Evolutionary conservation across 2,329 filamentous ascomycete genomes (phyloP).

Genomic region (Nakataea oryzae): DNA sequence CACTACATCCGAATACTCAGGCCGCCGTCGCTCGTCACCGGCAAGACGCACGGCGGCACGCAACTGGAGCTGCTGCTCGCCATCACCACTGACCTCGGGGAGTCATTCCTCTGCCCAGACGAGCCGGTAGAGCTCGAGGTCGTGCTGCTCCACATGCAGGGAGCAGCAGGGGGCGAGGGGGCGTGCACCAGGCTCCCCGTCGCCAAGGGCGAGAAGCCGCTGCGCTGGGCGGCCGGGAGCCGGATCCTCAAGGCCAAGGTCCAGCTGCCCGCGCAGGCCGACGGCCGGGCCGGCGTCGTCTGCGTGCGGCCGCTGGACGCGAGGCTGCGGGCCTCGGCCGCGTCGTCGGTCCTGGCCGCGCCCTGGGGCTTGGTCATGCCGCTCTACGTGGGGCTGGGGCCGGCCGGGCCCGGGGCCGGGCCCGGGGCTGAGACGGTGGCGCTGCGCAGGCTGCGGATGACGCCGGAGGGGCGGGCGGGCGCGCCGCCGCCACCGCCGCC

Average conservation of each 20-base stretch:
- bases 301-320: slow-evolving; percentile 14
- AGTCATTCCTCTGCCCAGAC: slow-evolving; percentile 38
- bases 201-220: background rate
- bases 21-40: slow-evolving; percentile 23
- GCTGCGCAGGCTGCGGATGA: slow-evolving; percentile 19
- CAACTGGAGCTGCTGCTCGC: slow-evolving; percentile 31
- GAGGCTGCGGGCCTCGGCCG: slow-evolving; percentile 10
- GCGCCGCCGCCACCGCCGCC: slow-evolving; percentile 4
- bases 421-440: slow-evolving; percentile 12
- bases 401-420: slow-evolving; percentile 1
- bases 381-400: slow-evolving; percentile 24
- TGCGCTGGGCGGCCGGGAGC: slow-evolving; percentile 20
- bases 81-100: slow-evolving; percentile 47
- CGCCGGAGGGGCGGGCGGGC: slow-evolving; percentile 4
- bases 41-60: slow-evolving; percentile 8
- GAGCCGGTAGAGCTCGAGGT: slow-evolving; percentile 31
- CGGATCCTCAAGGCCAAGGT: slow-evolving; percentile 25
- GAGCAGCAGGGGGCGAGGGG: slow-evolving; percentile 7
- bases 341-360: slow-evolving; percentile 11
- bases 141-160: slow-evolving; percentile 8
- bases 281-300: slow-evolving; percentile 9
- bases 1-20: slow-evolving; percentile 47
- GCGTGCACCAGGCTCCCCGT: slow-evolving; percentile 8
- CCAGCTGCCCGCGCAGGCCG: slow-evolving; percentile 10
- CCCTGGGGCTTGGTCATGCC: slow-evolving; percentile 30